Evolutionary conservation across 2,329 filamentous ascomycete species (phyloP).

Genomic region (Colletotrichum sp.): DNA sequence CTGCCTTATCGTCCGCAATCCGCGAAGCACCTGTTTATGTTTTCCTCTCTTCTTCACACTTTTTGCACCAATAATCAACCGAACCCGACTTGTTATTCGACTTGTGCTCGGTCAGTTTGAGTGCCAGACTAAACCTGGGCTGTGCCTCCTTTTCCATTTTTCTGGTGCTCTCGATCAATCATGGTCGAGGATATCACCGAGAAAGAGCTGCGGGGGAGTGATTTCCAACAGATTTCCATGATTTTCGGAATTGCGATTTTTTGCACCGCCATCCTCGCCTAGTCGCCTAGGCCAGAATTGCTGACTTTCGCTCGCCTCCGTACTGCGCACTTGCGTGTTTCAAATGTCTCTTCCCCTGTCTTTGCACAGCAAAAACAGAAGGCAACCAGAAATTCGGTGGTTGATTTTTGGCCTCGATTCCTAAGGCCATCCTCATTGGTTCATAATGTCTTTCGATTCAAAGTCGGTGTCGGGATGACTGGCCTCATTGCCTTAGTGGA

Average conservation of each 20-base stretch:
- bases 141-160: slow-evolving; percentile 27
- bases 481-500: neutral
- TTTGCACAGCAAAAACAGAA: neutral
- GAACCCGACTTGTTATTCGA: slow-evolving; percentile 48
- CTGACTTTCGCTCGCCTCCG: neutral
- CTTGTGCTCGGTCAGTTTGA: slow-evolving; percentile 65
- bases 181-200: slow-evolving; percentile 7
- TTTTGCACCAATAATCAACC: slow-evolving; percentile 69
- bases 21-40: slow-evolving; percentile 1
- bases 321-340: neutral
- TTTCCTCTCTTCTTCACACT: slow-evolving; percentile 40
- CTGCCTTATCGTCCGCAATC: neutral
- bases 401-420: neutral
- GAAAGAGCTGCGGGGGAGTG: slow-evolving; percentile 6
- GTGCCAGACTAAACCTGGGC: slow-evolving; percentile 55
- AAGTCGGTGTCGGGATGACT: neutral
- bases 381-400: neutral
- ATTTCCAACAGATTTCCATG: slow-evolving; percentile 6
- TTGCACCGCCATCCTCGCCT: neutral
- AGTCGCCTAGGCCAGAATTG: neutral
- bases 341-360: neutral
- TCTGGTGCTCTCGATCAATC: slow-evolving; percentile 24
- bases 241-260: neutral
- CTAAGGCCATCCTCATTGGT: neutral
- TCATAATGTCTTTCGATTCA: neutral